phyloP scores from a whole-genome alignment of 2,329 filamentous ascomycete genomes.

The Sporothrix euskadiensis region DNA sequence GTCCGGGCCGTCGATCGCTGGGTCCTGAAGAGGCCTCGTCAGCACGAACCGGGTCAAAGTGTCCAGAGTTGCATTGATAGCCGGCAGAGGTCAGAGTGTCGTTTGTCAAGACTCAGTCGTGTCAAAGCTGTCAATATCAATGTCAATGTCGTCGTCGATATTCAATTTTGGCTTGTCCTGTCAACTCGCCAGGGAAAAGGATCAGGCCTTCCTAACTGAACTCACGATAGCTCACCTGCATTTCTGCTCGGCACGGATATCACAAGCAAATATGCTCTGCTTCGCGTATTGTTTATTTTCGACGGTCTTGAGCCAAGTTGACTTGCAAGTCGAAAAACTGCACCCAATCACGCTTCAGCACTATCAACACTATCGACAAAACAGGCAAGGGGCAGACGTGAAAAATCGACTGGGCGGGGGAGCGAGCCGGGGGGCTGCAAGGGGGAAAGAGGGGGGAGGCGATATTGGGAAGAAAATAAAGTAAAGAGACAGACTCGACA shows the following conservation, averaged over 20 bases:
- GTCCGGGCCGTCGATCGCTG: conserved; percentile 3
- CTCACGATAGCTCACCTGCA: background rate
- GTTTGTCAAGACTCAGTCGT: background rate
- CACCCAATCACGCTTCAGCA: background rate
- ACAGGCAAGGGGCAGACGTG: background rate
- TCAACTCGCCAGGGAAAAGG: background rate
- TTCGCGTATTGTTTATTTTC: background rate
- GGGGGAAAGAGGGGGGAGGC: background rate
- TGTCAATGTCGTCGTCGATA: background rate
- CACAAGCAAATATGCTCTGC: conserved; percentile 7
- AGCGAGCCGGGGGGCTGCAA: conserved; percentile 11
- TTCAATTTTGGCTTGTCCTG: background rate
- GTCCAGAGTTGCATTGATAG: background rate
- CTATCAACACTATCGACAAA: conserved; percentile 2
- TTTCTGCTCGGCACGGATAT: background rate
- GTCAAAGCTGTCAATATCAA: no score
- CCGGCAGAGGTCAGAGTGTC: background rate
- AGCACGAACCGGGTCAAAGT: background rate
- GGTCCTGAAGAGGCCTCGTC: background rate
- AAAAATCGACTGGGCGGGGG: background rate
- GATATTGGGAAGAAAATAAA: background rate
- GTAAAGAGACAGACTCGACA: background rate
- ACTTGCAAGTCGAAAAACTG: conserved; percentile 11
- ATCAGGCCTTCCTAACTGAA: background rate
- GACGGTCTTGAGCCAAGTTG: background rate